phyloP scores from a whole-genome alignment of 1,139 yeast species.

The Hyphopichia pseudoburtonii region DNA sequence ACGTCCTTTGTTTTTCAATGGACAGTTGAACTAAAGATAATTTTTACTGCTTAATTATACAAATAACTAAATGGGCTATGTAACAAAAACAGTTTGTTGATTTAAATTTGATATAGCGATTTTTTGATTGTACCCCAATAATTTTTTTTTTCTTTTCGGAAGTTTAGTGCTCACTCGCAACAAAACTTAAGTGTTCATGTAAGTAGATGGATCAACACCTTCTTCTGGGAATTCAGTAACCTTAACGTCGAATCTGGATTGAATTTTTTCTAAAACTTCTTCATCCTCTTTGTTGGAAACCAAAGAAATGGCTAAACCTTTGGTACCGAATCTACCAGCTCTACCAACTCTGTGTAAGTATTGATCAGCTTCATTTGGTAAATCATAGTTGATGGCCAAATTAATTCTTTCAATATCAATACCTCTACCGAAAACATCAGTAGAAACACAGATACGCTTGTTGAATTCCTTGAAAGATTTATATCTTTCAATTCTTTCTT shows the following conservation, averaged over 20 bases:
- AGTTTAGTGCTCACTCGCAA: neutral
- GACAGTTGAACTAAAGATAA: too few species aligned
- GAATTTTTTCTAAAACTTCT: slow-evolving; percentile 88
- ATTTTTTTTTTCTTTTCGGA: neutral
- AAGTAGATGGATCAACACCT: slow-evolving; percentile 96
- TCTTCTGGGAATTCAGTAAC: slow-evolving; percentile 95
- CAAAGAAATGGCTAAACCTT: slow-evolving; percentile 93
- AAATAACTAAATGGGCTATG: too few species aligned
- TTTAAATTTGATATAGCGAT: too few species aligned
- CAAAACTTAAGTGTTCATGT: slow-evolving; percentile 78
- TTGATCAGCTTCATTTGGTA: slow-evolving; percentile 91
- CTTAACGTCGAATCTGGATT: slow-evolving; percentile 96
- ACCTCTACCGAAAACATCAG: slow-evolving; percentile 99
- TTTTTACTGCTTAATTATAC: too few species aligned
- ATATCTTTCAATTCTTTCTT: slow-evolving; percentile 96
- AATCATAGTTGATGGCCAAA: slow-evolving; percentile 94
- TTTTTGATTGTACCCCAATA: too few species aligned
- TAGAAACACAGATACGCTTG: slow-evolving; percentile 97
- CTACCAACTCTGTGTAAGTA: slow-evolving; percentile 99
- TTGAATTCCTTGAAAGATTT: slow-evolving; percentile 96
- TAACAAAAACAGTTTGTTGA: too few species aligned
- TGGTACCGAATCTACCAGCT: slow-evolving; percentile 99
- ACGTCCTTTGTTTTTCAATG: too few species aligned
- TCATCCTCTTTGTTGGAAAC: slow-evolving; percentile 86
- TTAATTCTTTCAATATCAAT: slow-evolving; percentile 98